A percentile compares a stretch with the other conserved stretches of the same genome.
Evolutionary conservation across 75 land plant genomes (phyloP).

Genomic region (Picea sitchensis): DNA sequence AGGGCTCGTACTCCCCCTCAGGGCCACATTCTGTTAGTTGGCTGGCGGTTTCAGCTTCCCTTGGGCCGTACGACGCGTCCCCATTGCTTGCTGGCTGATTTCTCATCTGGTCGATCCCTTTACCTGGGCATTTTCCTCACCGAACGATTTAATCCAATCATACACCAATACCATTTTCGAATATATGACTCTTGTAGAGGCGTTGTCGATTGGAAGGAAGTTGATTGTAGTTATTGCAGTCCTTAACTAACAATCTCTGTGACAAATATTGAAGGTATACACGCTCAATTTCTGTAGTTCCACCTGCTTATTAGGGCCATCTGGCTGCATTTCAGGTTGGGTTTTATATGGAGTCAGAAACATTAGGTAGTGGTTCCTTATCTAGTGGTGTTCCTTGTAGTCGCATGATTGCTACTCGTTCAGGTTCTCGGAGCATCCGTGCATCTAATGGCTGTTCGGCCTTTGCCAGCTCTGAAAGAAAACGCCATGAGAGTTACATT

Average conservation of each 20-base stretch:
- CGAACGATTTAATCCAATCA: too few species aligned
- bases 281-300: slow-evolving; percentile 88
- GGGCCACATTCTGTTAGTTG: too few species aligned
- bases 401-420: slow-evolving; percentile 31
- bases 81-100: too few species aligned
- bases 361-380: slow-evolving; percentile 84
- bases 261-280: slow-evolving; percentile 92
- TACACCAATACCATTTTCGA: too few species aligned
- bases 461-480: slow-evolving; percentile 61
- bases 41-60: too few species aligned
- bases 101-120: too few species aligned
- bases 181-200: too few species aligned
- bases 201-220: too few species aligned
- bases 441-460: slow-evolving; percentile 23
- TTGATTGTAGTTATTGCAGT: slow-evolving; percentile 27
- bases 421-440: slow-evolving; percentile 38
- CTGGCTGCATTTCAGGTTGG: slow-evolving; percentile 92
- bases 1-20: too few species aligned
- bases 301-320: slow-evolving; percentile 98
- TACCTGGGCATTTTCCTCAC: too few species aligned
- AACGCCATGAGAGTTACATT: slow-evolving; percentile 94
- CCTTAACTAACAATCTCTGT: slow-evolving; percentile 87
- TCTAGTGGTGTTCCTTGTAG: slow-evolving; percentile 51
- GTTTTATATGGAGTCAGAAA: slow-evolving; percentile 94
- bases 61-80: too few species aligned